Conservation (phyloP, 1,284 basidiomycete genomes). For the Apiotrichum laibachii region DNA sequence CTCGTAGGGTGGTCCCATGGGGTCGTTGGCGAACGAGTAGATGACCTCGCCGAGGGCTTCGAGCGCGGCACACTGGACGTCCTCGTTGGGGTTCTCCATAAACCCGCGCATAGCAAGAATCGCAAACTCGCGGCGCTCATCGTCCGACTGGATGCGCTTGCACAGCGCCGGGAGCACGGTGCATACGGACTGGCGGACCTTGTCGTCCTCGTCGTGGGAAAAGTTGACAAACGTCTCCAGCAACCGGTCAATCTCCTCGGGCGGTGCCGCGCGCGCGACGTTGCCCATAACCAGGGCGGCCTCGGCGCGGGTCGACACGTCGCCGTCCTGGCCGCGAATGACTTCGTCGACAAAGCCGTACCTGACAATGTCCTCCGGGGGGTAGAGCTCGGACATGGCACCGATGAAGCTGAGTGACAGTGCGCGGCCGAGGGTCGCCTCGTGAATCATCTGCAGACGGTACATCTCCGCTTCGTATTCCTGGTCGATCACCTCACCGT, state of each 20-base stretch:
- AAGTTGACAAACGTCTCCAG: conserved; percentile 76
- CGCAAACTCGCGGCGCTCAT: conserved; percentile 62
- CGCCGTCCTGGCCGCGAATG: conserved; percentile 70
- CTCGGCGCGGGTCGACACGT: conserved; percentile 81
- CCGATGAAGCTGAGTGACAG: conserved; percentile 93
- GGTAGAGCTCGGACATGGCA: conserved; percentile 55
- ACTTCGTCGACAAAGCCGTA: conserved; percentile 77
- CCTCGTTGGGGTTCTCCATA: conserved; percentile 61
- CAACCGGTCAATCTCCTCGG: conserved; percentile 65
- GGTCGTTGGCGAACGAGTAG: conserved; percentile 71
- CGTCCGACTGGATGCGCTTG: conserved; percentile 59
- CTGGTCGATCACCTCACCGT: conserved; percentile 19
- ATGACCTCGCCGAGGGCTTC: conserved; percentile 91
- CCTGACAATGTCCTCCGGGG: conserved; percentile 61
- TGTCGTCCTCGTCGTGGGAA: conserved; percentile 68
- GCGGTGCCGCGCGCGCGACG: conserved; percentile 76
- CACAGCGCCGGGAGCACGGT: conserved; percentile 80
- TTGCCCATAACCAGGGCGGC: conserved; percentile 85
- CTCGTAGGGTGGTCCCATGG: conserved; percentile 68
- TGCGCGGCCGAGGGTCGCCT: conserved; percentile 80
- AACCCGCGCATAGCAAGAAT: conserved; percentile 64
- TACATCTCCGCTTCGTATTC: conserved; percentile 33
- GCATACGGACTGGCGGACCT: conserved; percentile 85
- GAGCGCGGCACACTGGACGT: conserved; percentile 76
- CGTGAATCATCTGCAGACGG: conserved; percentile 53